Evolutionary conservation across 768 basidiomycete species (phyloP).

Genomic region (Pluteus cervinus): DNA sequence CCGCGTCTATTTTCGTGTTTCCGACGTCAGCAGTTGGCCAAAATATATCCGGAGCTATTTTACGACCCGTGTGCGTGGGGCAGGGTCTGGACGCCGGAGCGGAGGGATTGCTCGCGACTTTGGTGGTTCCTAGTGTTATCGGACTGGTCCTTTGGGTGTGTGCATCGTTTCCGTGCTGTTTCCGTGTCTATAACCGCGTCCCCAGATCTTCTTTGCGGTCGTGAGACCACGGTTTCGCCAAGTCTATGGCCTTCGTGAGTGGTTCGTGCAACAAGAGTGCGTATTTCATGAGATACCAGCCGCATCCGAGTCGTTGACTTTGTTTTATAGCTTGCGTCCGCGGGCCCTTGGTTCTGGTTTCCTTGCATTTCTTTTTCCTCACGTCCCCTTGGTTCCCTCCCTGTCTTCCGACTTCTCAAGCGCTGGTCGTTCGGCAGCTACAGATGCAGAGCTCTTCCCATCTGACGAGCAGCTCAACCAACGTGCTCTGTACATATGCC

Average conservation of each 20-base stretch:
- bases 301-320: not conserved
- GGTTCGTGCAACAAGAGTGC: constrained; percentile 71
- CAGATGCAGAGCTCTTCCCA: constrained; percentile 56
- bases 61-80: constrained; percentile 52
- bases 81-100: constrained; percentile 57
- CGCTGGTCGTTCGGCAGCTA: constrained; percentile 40
- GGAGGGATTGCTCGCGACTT: constrained; percentile 52
- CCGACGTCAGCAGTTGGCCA: constrained; percentile 16
- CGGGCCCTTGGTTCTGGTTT: constrained; percentile 50
- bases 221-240: constrained; percentile 66
- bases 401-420: constrained; percentile 52
- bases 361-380: constrained; percentile 67
- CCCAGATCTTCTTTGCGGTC: constrained; percentile 59
- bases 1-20: constrained; percentile 17
- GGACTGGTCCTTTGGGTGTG: constrained; percentile 70
- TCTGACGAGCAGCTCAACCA: constrained; percentile 73
- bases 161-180: constrained; percentile 4
- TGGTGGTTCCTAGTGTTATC: constrained; percentile 50
- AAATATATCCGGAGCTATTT: constrained; percentile 14
- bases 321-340: constrained; percentile 48
- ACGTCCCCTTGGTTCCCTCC: constrained; percentile 57
- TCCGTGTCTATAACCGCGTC: not conserved
- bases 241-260: constrained; percentile 67
- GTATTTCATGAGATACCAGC: constrained; percentile 17
- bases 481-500: constrained; percentile 60